Conservation (phyloP, 306 rosid species). For the Ormosia emarginata region DNA sequence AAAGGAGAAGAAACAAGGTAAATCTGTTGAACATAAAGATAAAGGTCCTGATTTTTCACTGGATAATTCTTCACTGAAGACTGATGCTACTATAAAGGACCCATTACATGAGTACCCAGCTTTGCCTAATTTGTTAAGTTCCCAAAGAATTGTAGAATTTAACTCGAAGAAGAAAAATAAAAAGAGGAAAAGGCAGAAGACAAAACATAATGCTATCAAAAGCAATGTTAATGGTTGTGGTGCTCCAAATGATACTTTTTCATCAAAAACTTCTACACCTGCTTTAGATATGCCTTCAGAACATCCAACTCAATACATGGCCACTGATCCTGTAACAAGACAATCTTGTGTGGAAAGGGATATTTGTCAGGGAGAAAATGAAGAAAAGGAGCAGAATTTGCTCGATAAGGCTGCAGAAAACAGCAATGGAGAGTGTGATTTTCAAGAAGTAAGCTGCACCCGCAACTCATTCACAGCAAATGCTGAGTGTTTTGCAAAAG, state of each 20-base stretch:
- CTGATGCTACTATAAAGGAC: slow-evolving; percentile 10
- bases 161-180: slow-evolving; percentile 6
- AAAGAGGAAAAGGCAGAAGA: slow-evolving; percentile 17
- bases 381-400: slow-evolving; percentile 10
- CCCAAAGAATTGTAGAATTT: slow-evolving; percentile 15
- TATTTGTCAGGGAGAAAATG: slow-evolving; percentile 18
- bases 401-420: slow-evolving; percentile 12
- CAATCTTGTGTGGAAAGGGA: slow-evolving; percentile 16
- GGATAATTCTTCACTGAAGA: slow-evolving; percentile 5
- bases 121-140: slow-evolving; percentile 15
- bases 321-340: slow-evolving; percentile 20
- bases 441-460: slow-evolving; percentile 9
- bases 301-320: slow-evolving; percentile 20
- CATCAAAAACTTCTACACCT: slow-evolving; percentile 7
- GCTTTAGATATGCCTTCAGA: slow-evolving; percentile 18
- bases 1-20: background rate
- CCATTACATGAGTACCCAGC: slow-evolving; percentile 8
- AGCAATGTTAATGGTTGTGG: slow-evolving; percentile 17
- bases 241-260: slow-evolving; percentile 17
- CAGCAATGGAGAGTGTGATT: background rate
- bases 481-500: slow-evolving; percentile 12
- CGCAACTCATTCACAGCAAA: slow-evolving; percentile 13
- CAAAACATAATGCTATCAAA: slow-evolving; percentile 1
- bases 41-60: slow-evolving; percentile 2
- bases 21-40: background rate